Percentiles rank a stretch among this genome's conserved stretches.
phyloP scores from a whole-genome alignment of 805 yeast genomes.

The Kluyveromyces starmeri region DNA sequence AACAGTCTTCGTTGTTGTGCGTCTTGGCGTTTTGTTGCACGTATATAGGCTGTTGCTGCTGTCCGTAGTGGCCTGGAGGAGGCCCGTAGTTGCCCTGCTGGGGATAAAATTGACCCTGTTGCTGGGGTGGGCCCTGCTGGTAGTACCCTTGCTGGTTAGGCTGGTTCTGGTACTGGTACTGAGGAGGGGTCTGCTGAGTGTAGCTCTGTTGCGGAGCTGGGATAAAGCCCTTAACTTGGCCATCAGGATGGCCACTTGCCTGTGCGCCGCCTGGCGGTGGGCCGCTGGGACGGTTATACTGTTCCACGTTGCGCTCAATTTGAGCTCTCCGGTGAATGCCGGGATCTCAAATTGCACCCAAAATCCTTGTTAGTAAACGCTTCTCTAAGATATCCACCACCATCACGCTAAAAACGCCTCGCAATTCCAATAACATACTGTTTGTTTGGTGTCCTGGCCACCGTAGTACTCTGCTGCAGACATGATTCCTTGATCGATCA shows the following conservation, averaged over 20 bases:
- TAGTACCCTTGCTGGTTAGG: conserved; percentile 29
- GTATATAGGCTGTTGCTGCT: conserved; percentile 43
- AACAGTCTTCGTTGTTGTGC: conserved; percentile 34
- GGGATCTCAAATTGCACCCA: too few species aligned
- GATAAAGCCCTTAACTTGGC: conserved; percentile 8
- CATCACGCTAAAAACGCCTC: not conserved
- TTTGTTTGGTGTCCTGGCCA: conserved; percentile 6
- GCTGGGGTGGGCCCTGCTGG: conserved; percentile 33
- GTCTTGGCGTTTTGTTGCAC: conserved; percentile 41
- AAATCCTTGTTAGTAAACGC: too few species aligned
- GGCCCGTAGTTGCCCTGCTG: conserved; percentile 31
- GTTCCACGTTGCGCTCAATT: too few species aligned
- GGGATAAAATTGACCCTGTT: conserved; percentile 38
- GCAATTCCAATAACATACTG: conserved; percentile 10
- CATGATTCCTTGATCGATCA: conserved; percentile 6
- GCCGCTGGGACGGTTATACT: conserved; percentile 23
- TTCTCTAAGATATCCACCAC: too few species aligned
- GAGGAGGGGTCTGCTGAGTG: conserved; percentile 12
- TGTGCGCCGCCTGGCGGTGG: conserved; percentile 18
- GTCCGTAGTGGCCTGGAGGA: too few species aligned
- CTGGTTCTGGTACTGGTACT: conserved; percentile 24
- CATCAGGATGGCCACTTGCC: conserved; percentile 7
- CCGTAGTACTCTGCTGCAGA: conserved; percentile 11
- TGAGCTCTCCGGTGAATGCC: too few species aligned
- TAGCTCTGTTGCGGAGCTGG: conserved; percentile 10